Evolutionary conservation across 495 filamentous ascomycete genomes (phyloP), one percentile per base, ranked within the genome.

Genomic region (Neurospora sp.): DNA sequence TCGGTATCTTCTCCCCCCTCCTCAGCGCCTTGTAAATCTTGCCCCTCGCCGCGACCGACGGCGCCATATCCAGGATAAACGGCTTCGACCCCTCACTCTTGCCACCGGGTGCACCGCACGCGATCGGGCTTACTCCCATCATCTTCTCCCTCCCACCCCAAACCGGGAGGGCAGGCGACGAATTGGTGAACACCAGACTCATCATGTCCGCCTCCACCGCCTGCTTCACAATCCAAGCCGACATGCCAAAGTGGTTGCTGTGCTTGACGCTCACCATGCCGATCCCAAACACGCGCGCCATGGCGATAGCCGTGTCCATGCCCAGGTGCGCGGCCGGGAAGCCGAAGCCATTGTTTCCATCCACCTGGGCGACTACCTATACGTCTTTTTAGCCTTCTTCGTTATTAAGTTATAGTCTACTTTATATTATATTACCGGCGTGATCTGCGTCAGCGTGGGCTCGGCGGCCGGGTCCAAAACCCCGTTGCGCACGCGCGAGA

Each of bases 161-260:
- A 3, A 87, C 89, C 0, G 92, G 91, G 68, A 94, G 80, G 39
- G 91, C 92, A 0, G 91, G 91, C 22, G 88, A 91, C 12, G 88
- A 90, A 80, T 94, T 94, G 40, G 92, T 94, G 75, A 94, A 94
- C 5, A 93, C 91, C 0, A 94, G 83, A 71, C 84, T 87, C 87
- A 93, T 89, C 90, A 93, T 91, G 16, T 85, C 88, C 6, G 86
- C 88, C 69, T 93, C 89, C 61, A 92, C 75, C 10, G 92, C 92
- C 79, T 92, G 90, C 79, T 91, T 88, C 42, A 93, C 91, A 9
- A 94, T 72, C 91, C 91, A 93, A 0, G 91, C 91, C 0, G 86
- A 87, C 91, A 93, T 94, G 71, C 92, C 92, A 75, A 92, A 93
- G 79, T 94, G 92, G 78, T 94, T 94, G 72, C 87, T 90, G 80